Evolutionary conservation across 345 rosid species (phyloP).

Genomic region (Toxicodendron radicans): DNA sequence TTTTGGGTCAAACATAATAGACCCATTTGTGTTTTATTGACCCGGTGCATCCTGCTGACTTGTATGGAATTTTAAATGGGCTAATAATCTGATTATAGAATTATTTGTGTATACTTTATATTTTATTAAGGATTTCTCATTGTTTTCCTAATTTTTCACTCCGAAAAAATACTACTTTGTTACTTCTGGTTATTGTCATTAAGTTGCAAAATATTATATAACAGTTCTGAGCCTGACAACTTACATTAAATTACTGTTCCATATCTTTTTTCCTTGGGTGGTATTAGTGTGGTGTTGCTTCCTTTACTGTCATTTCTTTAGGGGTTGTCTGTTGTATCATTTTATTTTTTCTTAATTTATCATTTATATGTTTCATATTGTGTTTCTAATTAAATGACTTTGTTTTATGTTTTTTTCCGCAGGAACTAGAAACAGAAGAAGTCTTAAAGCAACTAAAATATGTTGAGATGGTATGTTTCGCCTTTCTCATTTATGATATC

Average conservation of each 20-base stretch:
- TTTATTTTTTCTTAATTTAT: not conserved
- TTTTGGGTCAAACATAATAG: too few relatives aligned
- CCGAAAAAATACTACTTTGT: too few relatives aligned
- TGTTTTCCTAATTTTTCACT: too few relatives aligned
- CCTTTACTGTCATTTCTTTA: not conserved
- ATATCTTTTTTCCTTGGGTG: not conserved
- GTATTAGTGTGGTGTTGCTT: not conserved
- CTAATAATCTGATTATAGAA: too few relatives aligned
- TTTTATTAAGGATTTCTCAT: too few relatives aligned
- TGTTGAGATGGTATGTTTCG: conserved; percentile 56
- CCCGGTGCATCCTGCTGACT: too few relatives aligned
- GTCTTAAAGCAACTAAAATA: conserved; percentile 77
- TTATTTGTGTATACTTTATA: too few relatives aligned
- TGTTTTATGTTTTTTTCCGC: conserved; percentile 19
- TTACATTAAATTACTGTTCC: not conserved
- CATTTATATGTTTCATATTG: not conserved
- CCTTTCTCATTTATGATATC: not conserved
- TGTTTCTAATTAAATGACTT: conserved; percentile 14
- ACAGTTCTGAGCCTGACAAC: too few relatives aligned
- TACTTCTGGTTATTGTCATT: not conserved
- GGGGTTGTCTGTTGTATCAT: not conserved
- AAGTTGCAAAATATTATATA: not conserved
- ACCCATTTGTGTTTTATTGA: too few relatives aligned
- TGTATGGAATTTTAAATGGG: too few relatives aligned
- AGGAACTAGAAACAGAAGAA: conserved; percentile 90